Conservation (phyloP, 2,329 filamentous ascomycete species). For the Neonectria hederae region DNA sequence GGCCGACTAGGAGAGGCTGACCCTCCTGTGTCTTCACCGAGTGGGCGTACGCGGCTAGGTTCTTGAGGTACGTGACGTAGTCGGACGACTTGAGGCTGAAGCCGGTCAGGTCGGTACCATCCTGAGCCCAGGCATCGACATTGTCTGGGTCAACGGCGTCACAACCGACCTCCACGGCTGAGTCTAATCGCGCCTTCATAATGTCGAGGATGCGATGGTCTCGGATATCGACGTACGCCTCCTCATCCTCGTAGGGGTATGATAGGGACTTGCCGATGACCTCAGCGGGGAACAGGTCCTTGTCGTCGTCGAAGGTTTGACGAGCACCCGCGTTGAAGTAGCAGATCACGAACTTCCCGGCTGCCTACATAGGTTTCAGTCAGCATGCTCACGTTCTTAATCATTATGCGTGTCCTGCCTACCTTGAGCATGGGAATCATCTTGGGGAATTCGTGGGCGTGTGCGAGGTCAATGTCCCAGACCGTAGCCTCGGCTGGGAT, state of each 20-base stretch:
- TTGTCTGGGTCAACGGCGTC: slow-evolving; percentile 50
- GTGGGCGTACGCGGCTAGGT: slow-evolving; percentile 44
- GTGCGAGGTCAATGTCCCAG: slow-evolving; percentile 46
- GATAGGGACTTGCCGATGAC: slow-evolving; percentile 40
- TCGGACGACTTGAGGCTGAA: slow-evolving; percentile 44
- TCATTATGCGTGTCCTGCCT: background rate
- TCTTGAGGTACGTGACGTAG: slow-evolving; percentile 44
- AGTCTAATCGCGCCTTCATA: slow-evolving; percentile 45
- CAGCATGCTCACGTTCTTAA: background rate
- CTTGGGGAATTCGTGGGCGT: slow-evolving; percentile 37
- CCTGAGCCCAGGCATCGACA: slow-evolving; percentile 45
- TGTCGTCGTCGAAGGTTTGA: slow-evolving; percentile 43
- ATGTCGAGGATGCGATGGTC: slow-evolving; percentile 38
- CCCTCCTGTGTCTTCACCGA: slow-evolving; percentile 38
- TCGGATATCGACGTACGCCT: slow-evolving; percentile 45
- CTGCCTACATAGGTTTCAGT: slow-evolving; percentile 21
- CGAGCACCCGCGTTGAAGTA: slow-evolving; percentile 48
- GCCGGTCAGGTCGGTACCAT: slow-evolving; percentile 41
- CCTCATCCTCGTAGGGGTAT: slow-evolving; percentile 40
- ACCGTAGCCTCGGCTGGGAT: slow-evolving; percentile 41
- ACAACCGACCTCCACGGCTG: slow-evolving; percentile 43
- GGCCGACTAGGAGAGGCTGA: slow-evolving; percentile 44
- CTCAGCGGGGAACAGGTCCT: slow-evolving; percentile 36
- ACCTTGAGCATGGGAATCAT: slow-evolving; percentile 46
- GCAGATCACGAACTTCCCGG: slow-evolving; percentile 46